These are phyloP conservation scores for Blastobotrys attinorum DNA, from an alignment of 805 yeast genomes.

Conservation along the genomic window DNA sequence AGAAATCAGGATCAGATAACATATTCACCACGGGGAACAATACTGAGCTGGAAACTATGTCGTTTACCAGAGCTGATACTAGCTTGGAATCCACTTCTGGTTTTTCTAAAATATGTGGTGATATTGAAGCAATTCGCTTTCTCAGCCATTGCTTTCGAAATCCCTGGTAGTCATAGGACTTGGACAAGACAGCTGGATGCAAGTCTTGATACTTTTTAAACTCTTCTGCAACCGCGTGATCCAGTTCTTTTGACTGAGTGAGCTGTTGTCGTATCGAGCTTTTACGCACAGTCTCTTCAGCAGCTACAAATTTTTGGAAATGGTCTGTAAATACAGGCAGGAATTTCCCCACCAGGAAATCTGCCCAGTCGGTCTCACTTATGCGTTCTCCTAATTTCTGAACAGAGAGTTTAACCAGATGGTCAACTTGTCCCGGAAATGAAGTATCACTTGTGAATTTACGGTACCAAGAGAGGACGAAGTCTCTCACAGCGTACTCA, in stretches of 20 bases:
- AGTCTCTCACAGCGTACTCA: constrained; percentile 41
- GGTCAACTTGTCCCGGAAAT: constrained; percentile 38
- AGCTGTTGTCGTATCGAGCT: constrained; percentile 20
- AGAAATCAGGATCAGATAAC: constrained; percentile 65
- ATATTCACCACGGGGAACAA: constrained; percentile 43
- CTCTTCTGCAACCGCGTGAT: constrained; percentile 36
- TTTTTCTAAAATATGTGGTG: constrained; percentile 44
- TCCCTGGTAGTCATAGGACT: constrained; percentile 38
- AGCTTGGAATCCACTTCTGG: constrained; percentile 40
- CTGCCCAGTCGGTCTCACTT: constrained; percentile 42
- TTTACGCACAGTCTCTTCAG: constrained; percentile 30
- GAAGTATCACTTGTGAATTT: constrained; percentile 35
- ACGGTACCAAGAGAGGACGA: constrained; percentile 50
- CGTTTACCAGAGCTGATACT: constrained; percentile 46
- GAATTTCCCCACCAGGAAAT: constrained; percentile 47
- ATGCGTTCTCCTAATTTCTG: constrained; percentile 37
- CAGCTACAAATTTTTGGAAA: constrained; percentile 40
- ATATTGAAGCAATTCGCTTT: constrained; percentile 32
- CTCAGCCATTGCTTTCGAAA: constrained; percentile 46
- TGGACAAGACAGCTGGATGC: constrained; percentile 37
- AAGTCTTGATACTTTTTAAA: constrained; percentile 27
- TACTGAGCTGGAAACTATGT: constrained; percentile 53
- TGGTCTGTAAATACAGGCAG: constrained; percentile 65
- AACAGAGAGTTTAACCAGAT: constrained; percentile 38
- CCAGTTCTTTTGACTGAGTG: constrained; percentile 32